phyloP scores from a whole-genome alignment of 306 rosid genomes.

The Lupinus albus region DNA sequence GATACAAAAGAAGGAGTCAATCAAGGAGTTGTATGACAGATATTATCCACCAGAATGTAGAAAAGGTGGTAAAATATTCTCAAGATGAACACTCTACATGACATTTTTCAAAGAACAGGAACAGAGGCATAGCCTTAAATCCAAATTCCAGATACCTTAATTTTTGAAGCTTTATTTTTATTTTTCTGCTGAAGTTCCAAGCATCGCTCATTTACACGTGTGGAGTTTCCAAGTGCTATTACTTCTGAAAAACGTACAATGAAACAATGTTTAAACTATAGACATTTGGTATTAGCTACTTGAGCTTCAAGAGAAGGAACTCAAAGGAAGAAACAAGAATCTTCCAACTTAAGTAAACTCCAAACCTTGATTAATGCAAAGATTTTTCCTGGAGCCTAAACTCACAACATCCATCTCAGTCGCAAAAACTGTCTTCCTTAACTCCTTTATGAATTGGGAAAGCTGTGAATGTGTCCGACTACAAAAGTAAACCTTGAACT shows the following conservation, averaged over 20 bases:
- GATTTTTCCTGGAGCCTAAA: constrained; percentile 85
- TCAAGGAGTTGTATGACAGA: neutral
- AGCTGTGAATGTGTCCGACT: constrained; percentile 97
- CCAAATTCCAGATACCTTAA: constrained; percentile 56
- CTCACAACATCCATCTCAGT: constrained; percentile 66
- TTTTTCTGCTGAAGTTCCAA: constrained; percentile 86
- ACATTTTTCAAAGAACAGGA: constrained; percentile 18
- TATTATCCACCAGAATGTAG: neutral
- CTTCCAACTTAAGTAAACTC: constrained; percentile 10
- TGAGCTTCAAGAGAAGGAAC: constrained; percentile 12
- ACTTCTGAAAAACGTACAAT: constrained; percentile 59
- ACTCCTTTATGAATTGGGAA: constrained; percentile 85
- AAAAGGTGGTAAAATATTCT: neutral
- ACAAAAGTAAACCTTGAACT: constrained; percentile 75
- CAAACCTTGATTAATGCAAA: constrained; percentile 85
- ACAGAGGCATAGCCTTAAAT: neutral
- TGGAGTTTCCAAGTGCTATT: constrained; percentile 61
- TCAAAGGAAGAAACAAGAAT: neutral
- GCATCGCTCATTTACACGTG: constrained; percentile 78
- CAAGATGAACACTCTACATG: constrained; percentile 4
- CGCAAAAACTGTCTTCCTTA: constrained; percentile 70
- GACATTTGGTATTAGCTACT: constrained; percentile 26
- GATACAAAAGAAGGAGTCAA: neutral
- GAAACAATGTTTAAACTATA: constrained; percentile 32
- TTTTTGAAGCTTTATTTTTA: constrained; percentile 61